phyloP scores from a whole-genome alignment of 371 early-diverging fungal species.

The Rhizopus delemar region DNA sequence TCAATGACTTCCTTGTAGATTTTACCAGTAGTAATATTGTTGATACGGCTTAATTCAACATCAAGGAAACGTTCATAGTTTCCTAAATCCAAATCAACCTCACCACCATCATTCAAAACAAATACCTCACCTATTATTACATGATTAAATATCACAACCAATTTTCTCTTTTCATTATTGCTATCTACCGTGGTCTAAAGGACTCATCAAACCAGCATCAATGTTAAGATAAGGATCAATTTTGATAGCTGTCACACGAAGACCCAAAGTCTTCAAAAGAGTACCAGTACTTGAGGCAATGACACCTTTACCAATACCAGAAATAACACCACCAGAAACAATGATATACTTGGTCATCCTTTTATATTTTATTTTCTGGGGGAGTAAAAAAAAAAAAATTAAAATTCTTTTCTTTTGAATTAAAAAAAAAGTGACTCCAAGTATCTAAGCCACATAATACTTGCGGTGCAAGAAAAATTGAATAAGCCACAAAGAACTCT shows the following conservation, averaged over 20 bases:
- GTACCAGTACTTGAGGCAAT: conserved; percentile 98
- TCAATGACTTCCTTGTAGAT: conserved; percentile 96
- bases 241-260: conserved; percentile 97
- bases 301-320: conserved; percentile 99
- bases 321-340: conserved; percentile 98
- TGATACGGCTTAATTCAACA: conserved; percentile 89
- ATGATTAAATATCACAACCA: neutral
- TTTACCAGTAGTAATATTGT: conserved; percentile 99
- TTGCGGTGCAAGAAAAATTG: neutral
- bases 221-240: conserved; percentile 99
- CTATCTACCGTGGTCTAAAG: conserved; percentile 92
- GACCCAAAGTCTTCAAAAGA: conserved; percentile 92
- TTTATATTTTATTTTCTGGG: neutral
- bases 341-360: conserved; percentile 90
- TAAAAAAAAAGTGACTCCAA: neutral
- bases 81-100: conserved; percentile 99
- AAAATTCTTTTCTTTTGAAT: neutral
- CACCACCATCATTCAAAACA: conserved; percentile 99
- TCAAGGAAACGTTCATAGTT: conserved; percentile 99
- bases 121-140: conserved; percentile 91
- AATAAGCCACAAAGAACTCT: conserved; percentile 2
- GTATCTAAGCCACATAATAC: neutral
- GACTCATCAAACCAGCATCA: conserved; percentile 97
- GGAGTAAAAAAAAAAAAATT: neutral
- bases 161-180: neutral